Conservation (phyloP, 2,329 filamentous ascomycete species). For the Colletotrichum melonis region DNA sequence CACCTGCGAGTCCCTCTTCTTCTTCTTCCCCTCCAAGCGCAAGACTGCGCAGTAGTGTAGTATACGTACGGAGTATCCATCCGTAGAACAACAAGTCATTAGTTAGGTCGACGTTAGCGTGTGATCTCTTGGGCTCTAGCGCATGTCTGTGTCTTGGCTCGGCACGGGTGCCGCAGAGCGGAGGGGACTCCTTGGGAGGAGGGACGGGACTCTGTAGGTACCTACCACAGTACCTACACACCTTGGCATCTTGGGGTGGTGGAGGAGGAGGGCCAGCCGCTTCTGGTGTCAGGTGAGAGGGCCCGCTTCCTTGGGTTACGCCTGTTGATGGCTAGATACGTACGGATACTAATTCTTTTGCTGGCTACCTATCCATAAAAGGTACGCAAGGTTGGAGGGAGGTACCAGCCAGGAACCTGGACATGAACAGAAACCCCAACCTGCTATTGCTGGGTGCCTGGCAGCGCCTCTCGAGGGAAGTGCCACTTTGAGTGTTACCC, state of each 20-base stretch:
- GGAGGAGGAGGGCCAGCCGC: background rate
- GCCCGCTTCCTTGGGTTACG: background rate
- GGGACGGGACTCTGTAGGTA: too few species aligned
- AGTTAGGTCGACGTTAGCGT: background rate
- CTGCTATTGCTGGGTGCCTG: slow-evolving; percentile 15
- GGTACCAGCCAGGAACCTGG: slow-evolving; percentile 8
- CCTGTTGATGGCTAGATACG: background rate
- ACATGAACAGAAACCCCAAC: background rate
- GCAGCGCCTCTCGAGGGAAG: background rate
- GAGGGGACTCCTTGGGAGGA: background rate
- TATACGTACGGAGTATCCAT: background rate
- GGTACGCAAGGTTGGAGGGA: too few species aligned
- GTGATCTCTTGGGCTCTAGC: background rate
- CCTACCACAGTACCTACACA: too few species aligned
- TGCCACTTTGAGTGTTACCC: slow-evolving; percentile 23
- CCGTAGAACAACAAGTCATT: background rate
- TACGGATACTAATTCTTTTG: background rate
- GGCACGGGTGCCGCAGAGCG: background rate
- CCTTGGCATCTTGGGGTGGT: too few species aligned
- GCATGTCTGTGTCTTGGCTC: background rate
- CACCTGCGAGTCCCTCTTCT: background rate
- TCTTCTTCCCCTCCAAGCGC: background rate
- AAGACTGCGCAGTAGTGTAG: background rate
- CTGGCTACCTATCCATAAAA: too few species aligned
- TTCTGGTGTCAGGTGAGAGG: slow-evolving; percentile 16